Conservation (phyloP, 129 eudicot species). For the Silybum marianum region DNA sequence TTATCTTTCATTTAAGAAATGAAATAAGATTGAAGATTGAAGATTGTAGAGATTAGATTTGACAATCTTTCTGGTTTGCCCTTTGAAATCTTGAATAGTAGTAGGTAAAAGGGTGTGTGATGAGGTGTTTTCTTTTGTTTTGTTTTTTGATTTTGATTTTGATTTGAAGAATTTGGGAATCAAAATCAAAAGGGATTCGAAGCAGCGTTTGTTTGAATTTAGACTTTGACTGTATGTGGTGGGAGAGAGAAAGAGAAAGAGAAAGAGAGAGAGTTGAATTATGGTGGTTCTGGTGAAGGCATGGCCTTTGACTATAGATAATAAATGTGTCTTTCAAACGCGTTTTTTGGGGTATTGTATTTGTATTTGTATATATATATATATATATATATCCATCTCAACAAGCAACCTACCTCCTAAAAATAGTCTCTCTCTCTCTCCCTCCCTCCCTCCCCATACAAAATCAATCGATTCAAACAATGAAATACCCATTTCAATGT, state of each 20-base stretch:
- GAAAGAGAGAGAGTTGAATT: constrained; percentile 8
- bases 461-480: constrained; percentile 22
- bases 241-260: background rate
- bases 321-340: constrained; percentile 40
- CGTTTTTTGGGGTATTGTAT: constrained; percentile 27
- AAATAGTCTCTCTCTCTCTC: too few relatives aligned
- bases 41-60: background rate
- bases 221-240: constrained; percentile 26
- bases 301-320: constrained; percentile 30
- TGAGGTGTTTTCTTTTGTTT: background rate
- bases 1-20: constrained; percentile 35
- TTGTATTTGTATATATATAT: background rate
- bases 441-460: background rate
- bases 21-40: background rate
- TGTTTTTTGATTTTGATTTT: background rate
- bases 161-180: constrained; percentile 1
- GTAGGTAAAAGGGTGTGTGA: constrained; percentile 11
- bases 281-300: background rate
- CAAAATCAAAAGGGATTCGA: constrained; percentile 16
- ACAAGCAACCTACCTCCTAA: constrained; percentile 2
- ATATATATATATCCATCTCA: background rate
- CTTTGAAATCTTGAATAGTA: background rate
- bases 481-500: background rate
- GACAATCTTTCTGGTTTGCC: background rate
- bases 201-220: constrained; percentile 24